A percentile compares a stretch with the other conserved stretches of the same genome.
These are phyloP conservation scores for Alternaria sp. DNA, from an alignment of 2,329 filamentous ascomycete genomes.

Conservation along the genomic window DNA sequence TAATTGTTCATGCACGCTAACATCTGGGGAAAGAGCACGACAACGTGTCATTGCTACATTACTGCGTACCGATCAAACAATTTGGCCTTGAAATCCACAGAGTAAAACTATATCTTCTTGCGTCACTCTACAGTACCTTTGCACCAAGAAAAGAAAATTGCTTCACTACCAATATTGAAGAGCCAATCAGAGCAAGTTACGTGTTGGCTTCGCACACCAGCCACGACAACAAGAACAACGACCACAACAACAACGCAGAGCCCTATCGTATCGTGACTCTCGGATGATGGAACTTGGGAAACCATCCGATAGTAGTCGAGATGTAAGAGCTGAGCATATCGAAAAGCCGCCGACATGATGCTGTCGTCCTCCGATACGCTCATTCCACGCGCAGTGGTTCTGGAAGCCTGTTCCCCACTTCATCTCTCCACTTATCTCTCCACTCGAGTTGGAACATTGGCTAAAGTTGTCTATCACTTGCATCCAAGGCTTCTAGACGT, in stretches of 20 bases:
- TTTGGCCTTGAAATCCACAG: not conserved
- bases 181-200: conserved; percentile 42
- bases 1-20: conserved; percentile 1
- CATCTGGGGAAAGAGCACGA: not conserved
- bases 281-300: not conserved
- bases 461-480: not conserved
- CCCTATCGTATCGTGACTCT: conserved; percentile 12
- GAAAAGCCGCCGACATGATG: not conserved
- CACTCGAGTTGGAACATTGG: conserved; percentile 7
- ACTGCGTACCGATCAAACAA: not conserved
- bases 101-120: not conserved
- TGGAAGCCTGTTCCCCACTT: conserved; percentile 15
- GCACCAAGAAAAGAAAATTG: conserved; percentile 10
- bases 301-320: conserved; percentile 3
- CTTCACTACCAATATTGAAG: conserved; percentile 21
- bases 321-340: not conserved
- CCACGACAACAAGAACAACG: conserved; percentile 30
- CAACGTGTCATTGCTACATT: conserved; percentile 2
- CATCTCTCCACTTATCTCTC: conserved; percentile 3
- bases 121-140: conserved; percentile 11
- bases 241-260: conserved; percentile 19
- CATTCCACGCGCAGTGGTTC: conserved; percentile 16
- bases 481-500: conserved; percentile 8
- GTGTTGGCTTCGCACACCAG: conserved; percentile 34
- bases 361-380: conserved; percentile 19